Percentiles rank a stretch among this genome's conserved stretches.
Conservation (phyloP, 1,284 basidiomycete genomes). For the Trametes pubescens region DNA sequence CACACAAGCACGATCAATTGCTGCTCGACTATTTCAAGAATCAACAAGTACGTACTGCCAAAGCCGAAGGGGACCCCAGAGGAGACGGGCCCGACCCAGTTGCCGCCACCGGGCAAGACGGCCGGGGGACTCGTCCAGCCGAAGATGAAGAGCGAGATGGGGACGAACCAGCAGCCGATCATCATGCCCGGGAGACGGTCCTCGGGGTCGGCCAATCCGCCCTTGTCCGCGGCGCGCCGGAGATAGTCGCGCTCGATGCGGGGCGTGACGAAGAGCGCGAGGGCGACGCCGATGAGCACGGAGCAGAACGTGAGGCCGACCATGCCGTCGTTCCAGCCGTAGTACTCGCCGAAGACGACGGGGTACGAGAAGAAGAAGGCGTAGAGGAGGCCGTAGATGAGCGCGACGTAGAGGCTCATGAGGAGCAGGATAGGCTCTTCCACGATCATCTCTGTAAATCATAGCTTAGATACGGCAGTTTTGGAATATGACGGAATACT, state of each 20-base stretch:
- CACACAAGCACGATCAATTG: conserved; percentile 3
- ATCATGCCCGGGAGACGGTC: conserved; percentile 57
- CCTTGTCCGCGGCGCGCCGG: conserved; percentile 49
- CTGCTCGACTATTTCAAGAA: neutral
- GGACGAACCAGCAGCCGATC: conserved; percentile 58
- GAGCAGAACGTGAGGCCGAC: conserved; percentile 77
- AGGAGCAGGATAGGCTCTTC: conserved; percentile 74
- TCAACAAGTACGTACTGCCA: conserved; percentile 41
- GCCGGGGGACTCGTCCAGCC: conserved; percentile 47
- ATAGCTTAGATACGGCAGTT: neutral
- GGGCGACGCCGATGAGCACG: conserved; percentile 68
- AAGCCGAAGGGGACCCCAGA: conserved; percentile 59
- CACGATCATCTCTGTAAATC: conserved; percentile 57
- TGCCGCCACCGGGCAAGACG: conserved; percentile 44
- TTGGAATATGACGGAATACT: neutral
- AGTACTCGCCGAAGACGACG: conserved; percentile 58
- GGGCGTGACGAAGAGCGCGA: conserved; percentile 58
- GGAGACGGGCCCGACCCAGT: conserved; percentile 55
- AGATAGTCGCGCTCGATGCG: conserved; percentile 47
- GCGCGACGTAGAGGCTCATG: conserved; percentile 71
- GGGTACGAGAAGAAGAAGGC: conserved; percentile 71
- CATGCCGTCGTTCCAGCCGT: conserved; percentile 65
- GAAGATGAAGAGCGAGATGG: conserved; percentile 50
- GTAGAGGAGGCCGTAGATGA: conserved; percentile 70
- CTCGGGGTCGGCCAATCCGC: conserved; percentile 58